Base-by-base conservation (phyloP, 2,329 filamentous ascomycete species). In the Fusarium begoniae region DNA sequence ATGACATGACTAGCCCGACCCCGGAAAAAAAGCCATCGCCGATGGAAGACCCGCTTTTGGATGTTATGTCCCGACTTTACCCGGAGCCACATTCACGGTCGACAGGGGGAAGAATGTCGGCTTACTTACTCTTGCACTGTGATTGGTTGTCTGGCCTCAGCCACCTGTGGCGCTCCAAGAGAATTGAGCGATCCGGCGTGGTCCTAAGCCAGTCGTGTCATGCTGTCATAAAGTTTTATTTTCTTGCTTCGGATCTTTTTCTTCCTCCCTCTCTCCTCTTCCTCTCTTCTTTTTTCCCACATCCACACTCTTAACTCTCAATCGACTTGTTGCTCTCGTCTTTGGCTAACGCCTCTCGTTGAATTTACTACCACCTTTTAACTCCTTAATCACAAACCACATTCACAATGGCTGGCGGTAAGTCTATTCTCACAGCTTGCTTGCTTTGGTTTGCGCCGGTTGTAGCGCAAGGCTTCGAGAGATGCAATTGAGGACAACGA, bases 321-420 rank as follows among this genome's bases (percentile, higher is more conserved):
- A 55, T 61, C 64, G 60, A 73, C 55, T 55, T 56, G 28, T 55
- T 66, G 47, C 45, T 57, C 48, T 55, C 53, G 58, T 70, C 63
- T 60, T 66, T 68, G 73, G 61, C 71, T 70, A 61, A 75, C 63
- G 73, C 70, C 71, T 72, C 58, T 60, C 32, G 68, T 72, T 62
- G 54, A 44, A 48, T 69, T 61, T 60, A 72, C 72, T 58, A 63
- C 75, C 50, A 70, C 64, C 30, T 69, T 51, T 43, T 63, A 56
- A 63, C 67, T 54, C 63, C 28, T 64, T 76, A 75, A 76, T 70
- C 61, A 67, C 54, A 70, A 74, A 61, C 72, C 66, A 73, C 66
- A 74, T 66, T 75, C 81, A 85, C 80, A 82, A 85, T 85, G 84
- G 83, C 84, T 82, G 83, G 83, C 78, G 83, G 84, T 85, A 83